Evolutionary conservation across 306 rosid species (phyloP).

Genomic region (Vicia sativa): DNA sequence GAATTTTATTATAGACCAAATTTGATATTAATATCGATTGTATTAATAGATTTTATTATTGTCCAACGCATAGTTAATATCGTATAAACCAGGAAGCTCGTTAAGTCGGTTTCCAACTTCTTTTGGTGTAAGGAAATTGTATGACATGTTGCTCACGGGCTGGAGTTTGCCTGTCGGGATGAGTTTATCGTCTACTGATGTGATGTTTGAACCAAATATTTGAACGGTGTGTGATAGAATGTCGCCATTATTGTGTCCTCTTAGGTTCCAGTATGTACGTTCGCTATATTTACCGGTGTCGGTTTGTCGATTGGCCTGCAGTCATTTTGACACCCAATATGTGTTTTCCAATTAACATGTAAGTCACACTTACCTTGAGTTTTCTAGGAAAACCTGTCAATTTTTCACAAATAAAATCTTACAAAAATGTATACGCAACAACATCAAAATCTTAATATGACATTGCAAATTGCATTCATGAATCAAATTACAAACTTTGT

Average conservation of each 20-base stretch:
- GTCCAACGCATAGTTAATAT: slow-evolving; percentile 66
- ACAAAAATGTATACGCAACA: background rate
- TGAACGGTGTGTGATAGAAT: slow-evolving; percentile 60
- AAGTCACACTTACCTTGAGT: slow-evolving; percentile 56
- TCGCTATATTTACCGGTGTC: slow-evolving; percentile 75
- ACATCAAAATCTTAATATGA: no score
- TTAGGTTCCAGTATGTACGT: slow-evolving; percentile 69
- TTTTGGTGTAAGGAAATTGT: slow-evolving; percentile 55
- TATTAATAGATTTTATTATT: no score
- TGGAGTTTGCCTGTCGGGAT: slow-evolving; percentile 58
- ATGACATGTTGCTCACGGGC: slow-evolving; percentile 51
- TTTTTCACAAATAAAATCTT: background rate
- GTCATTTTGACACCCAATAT: slow-evolving; percentile 53
- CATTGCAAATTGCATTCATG: background rate
- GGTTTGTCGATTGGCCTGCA: slow-evolving; percentile 57
- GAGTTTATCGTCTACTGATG: slow-evolving; percentile 57
- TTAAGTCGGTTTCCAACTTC: slow-evolving; percentile 47
- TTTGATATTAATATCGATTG: no score
- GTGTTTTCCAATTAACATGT: slow-evolving; percentile 48
- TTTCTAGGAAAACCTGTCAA: slow-evolving; percentile 72
- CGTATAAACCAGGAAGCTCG: slow-evolving; percentile 54
- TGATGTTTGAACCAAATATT: slow-evolving; percentile 54
- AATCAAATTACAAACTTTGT: slow-evolving; percentile 56
- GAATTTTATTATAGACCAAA: no score
- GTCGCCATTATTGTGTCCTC: slow-evolving; percentile 67